phyloP scores from a whole-genome alignment of 2,329 filamentous ascomycete genomes.

The Pseudogymnoascus sp. region DNA sequence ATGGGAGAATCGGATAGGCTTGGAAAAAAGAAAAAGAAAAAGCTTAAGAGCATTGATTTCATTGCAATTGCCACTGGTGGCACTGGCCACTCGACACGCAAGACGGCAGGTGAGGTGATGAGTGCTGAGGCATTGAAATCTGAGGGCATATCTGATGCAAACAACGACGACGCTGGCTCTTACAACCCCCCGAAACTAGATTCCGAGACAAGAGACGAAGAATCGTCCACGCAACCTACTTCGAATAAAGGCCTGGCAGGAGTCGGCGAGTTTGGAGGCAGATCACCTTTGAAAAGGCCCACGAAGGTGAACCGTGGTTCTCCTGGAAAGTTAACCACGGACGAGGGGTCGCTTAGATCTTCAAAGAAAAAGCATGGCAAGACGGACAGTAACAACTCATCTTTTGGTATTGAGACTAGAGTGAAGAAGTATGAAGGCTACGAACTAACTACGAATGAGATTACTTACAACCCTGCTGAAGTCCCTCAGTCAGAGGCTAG shows the following conservation, averaged over 20 bases:
- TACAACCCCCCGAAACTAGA: background rate
- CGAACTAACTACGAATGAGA: background rate
- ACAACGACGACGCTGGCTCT: background rate
- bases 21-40: background rate
- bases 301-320: background rate
- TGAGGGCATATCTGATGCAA: background rate
- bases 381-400: slow-evolving; percentile 5
- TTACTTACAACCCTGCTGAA: background rate
- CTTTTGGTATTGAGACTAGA: background rate
- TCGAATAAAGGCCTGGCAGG: background rate
- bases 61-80: background rate
- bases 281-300: background rate
- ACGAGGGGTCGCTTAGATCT: background rate
- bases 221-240: background rate
- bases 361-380: background rate
- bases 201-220: background rate
- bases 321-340: background rate
- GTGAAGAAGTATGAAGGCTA: slow-evolving; percentile 1
- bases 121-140: background rate
- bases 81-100: background rate
- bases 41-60: background rate
- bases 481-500: background rate
- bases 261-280: background rate
- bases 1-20: background rate
- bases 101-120: background rate